These are phyloP conservation scores for Casuarina glauca DNA, from an alignment of 306 rosid species.

Conservation along the genomic window DNA sequence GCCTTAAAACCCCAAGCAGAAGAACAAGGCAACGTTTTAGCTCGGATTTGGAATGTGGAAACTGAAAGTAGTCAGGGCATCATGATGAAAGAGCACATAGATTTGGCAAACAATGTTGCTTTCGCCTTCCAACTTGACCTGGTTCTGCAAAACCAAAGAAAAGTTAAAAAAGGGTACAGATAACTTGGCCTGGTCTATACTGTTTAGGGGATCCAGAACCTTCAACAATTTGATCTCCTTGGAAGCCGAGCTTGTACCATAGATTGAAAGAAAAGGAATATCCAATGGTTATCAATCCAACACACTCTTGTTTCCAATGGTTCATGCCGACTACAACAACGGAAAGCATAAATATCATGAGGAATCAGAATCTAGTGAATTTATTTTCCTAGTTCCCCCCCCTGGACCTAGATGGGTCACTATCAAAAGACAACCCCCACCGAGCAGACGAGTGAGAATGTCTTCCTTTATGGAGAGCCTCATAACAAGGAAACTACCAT, in stretches of 20 bases:
- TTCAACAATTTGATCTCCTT: background rate
- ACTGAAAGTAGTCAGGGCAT: slow-evolving; percentile 14
- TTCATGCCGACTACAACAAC: slow-evolving; percentile 1
- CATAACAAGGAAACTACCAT: no score
- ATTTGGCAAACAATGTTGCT: slow-evolving; percentile 17
- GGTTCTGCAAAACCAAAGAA: background rate
- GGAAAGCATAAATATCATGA: background rate
- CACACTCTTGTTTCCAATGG: slow-evolving; percentile 23
- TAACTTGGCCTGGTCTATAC: slow-evolving; percentile 7
- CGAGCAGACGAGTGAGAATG: background rate
- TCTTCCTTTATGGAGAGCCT: background rate
- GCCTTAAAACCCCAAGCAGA: background rate
- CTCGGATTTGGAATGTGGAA: slow-evolving; percentile 25
- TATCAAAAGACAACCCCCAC: slow-evolving; percentile 33
- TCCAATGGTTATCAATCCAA: slow-evolving; percentile 22
- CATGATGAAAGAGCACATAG: slow-evolving; percentile 6
- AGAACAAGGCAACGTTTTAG: slow-evolving; percentile 22
- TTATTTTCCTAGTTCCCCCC: slow-evolving; percentile 11
- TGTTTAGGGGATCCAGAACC: slow-evolving; percentile 14
- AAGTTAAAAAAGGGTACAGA: no score
- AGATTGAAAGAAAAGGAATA: background rate
- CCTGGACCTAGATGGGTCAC: slow-evolving; percentile 33
- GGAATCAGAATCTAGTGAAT: slow-evolving; percentile 26
- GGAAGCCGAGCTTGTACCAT: background rate
- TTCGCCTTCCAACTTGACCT: background rate